These are phyloP conservation scores for Saccharomyces kudriavzevii DNA, from an alignment of 805 yeast genomes.

Conservation along the genomic window DNA sequence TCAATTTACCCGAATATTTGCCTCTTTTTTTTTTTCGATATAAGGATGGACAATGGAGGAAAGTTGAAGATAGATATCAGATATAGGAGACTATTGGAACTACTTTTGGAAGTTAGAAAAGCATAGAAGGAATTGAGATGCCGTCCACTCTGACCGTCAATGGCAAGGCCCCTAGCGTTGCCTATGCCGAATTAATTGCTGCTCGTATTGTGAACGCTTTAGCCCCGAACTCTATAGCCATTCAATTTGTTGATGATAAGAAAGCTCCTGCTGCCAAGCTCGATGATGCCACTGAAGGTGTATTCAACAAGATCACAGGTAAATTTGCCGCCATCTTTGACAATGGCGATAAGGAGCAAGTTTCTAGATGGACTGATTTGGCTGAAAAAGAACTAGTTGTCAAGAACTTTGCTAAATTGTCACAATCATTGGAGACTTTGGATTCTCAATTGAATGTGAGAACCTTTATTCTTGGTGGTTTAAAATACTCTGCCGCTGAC, in stretches of 20 bases:
- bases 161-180: constrained; percentile 77
- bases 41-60: constrained; percentile 6
- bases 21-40: background rate
- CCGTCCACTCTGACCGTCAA: constrained; percentile 53
- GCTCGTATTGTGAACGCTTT: constrained; percentile 60
- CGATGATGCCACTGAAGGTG: constrained; percentile 39
- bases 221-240: constrained; percentile 43
- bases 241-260: constrained; percentile 69
- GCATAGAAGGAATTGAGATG: constrained; percentile 30
- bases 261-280: constrained; percentile 44
- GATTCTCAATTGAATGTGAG: constrained; percentile 81
- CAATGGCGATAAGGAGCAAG: constrained; percentile 25
- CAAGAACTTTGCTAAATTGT: constrained; percentile 82
- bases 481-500: constrained; percentile 67
- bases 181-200: constrained; percentile 72
- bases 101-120: background rate
- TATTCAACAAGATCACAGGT: constrained; percentile 43
- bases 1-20: background rate
- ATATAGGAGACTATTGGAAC: constrained; percentile 2
- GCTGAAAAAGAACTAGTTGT: constrained; percentile 62
- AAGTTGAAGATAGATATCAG: constrained; percentile 2
- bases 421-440: constrained; percentile 67
- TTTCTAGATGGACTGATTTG: constrained; percentile 58
- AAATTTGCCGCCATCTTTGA: constrained; percentile 41
- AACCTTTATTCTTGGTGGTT: constrained; percentile 60